Conservation (phyloP, 768 basidiomycete genomes). For the Phaeolepiota aurea region DNA sequence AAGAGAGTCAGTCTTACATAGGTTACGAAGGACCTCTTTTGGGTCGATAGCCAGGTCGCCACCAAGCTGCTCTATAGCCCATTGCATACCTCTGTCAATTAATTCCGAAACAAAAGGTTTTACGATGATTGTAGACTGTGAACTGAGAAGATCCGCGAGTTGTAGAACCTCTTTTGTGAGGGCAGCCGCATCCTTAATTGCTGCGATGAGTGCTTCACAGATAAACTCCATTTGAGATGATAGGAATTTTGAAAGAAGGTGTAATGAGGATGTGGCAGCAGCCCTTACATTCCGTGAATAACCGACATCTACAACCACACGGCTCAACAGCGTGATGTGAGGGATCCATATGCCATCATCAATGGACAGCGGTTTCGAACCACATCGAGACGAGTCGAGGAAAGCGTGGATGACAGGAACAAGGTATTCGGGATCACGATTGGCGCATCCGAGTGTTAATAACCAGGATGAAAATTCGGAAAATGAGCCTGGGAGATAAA, state of each 20-base stretch:
- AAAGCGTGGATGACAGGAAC: slow-evolving; percentile 35
- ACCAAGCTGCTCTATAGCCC: slow-evolving; percentile 41
- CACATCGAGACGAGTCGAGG: slow-evolving; percentile 25
- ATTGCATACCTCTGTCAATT: slow-evolving; percentile 40
- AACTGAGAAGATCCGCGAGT: slow-evolving; percentile 20
- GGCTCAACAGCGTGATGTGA: slow-evolving; percentile 19
- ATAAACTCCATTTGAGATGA: slow-evolving; percentile 13
- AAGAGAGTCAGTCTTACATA: too few relatives aligned
- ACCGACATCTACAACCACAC: slow-evolving; percentile 8
- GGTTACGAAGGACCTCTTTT: too few relatives aligned
- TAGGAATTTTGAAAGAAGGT: slow-evolving; percentile 16
- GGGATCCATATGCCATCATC: slow-evolving; percentile 18
- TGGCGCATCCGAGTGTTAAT: slow-evolving; percentile 15
- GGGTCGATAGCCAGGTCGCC: too few relatives aligned
- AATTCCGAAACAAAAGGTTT: slow-evolving; percentile 19
- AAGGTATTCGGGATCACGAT: slow-evolving; percentile 19
- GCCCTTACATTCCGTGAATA: slow-evolving; percentile 9
- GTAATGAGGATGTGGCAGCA: slow-evolving; percentile 17
- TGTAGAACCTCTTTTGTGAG: slow-evolving; percentile 20
- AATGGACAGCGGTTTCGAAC: background rate
- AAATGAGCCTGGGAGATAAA: slow-evolving; percentile 28
- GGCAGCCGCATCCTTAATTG: slow-evolving; percentile 6
- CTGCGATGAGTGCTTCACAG: slow-evolving; percentile 2
- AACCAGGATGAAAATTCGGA: slow-evolving; percentile 32
- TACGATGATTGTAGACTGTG: slow-evolving; percentile 11